A percentile compares a stretch with the other conserved stretches of the same genome.
Conservation (phyloP, 1,139 yeast species). For the Sugiyamaella novakii region DNA sequence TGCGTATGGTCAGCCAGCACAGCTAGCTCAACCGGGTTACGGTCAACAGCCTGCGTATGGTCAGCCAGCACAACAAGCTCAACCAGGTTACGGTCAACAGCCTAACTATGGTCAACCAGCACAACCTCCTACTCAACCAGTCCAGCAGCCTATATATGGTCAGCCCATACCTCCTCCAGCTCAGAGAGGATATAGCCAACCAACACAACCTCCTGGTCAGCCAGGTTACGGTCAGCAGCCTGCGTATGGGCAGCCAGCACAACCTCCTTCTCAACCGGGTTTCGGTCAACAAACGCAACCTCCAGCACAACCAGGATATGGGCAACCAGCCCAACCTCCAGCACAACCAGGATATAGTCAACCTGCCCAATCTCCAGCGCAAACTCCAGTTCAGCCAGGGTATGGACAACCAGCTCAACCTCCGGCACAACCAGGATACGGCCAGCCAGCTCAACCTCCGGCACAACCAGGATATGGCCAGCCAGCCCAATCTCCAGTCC, state of each 20-base stretch:
- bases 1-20: slow-evolving; percentile 26
- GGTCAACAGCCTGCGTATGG: slow-evolving; percentile 19
- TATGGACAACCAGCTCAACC: slow-evolving; percentile 20
- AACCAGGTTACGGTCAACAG: slow-evolving; percentile 12
- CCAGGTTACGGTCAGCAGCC: too few relatives aligned
- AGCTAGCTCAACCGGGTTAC: slow-evolving; percentile 16
- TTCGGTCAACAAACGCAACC: slow-evolving; percentile 16
- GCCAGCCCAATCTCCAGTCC: slow-evolving; percentile 17
- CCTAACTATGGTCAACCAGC: slow-evolving; percentile 21
- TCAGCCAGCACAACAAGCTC: slow-evolving; percentile 25
- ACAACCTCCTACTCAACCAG: slow-evolving; percentile 21
- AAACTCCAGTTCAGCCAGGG: slow-evolving; percentile 9
- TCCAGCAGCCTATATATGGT: slow-evolving; percentile 10
- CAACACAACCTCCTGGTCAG: slow-evolving; percentile 15
- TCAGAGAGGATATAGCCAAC: slow-evolving; percentile 9
- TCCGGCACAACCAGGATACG: slow-evolving; percentile 17
- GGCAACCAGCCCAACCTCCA: slow-evolving; percentile 29
- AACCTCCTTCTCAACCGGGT: slow-evolving; percentile 15
- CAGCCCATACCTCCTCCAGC: slow-evolving; percentile 25
- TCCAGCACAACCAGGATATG: slow-evolving; percentile 19
- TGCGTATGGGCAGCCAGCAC: slow-evolving; percentile 19
- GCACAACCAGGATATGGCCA: slow-evolving; percentile 19
- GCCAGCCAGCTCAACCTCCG: slow-evolving; percentile 28
- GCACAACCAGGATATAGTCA: slow-evolving; percentile 17
- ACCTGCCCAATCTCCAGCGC: slow-evolving; percentile 9